phyloP scores from a whole-genome alignment of 768 basidiomycete genomes.

The Rubroboletus satanas region DNA sequence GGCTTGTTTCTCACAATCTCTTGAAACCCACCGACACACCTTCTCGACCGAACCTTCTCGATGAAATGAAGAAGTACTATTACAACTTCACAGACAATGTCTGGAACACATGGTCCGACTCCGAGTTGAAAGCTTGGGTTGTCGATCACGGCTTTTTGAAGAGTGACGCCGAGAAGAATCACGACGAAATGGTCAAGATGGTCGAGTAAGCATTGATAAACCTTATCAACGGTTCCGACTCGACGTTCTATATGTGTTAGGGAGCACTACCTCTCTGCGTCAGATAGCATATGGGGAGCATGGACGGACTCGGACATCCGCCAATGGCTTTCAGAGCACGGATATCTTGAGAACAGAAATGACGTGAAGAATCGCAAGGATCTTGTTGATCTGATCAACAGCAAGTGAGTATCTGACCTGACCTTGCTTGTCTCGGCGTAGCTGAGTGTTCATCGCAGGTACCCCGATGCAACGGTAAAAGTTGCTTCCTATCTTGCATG shows the following conservation, averaged over 20 bases:
- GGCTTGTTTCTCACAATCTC: conserved; percentile 79
- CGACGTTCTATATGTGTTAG: conserved; percentile 29
- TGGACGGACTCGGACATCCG: conserved; percentile 77
- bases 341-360: conserved; percentile 49
- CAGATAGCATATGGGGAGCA: conserved; percentile 57
- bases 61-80: conserved; percentile 76
- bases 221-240: too few relatives aligned
- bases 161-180: conserved; percentile 57
- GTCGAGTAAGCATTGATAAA: conserved; percentile 46
- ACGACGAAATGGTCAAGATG: conserved; percentile 76
- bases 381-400: conserved; percentile 65
- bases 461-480: conserved; percentile 42
- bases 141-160: conserved; percentile 71
- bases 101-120: conserved; percentile 73
- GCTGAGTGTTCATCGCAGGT: conserved; percentile 36
- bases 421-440: not conserved
- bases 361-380: conserved; percentile 70
- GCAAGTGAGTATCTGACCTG: conserved; percentile 45
- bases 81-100: conserved; percentile 54
- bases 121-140: conserved; percentile 74
- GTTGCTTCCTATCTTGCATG: conserved; percentile 74
- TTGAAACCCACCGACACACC: conserved; percentile 56
- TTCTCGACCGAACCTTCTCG: conserved; percentile 52
- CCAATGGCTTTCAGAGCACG: conserved; percentile 70
- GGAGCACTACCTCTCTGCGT: conserved; percentile 62